Evolutionary conservation across 139 green algal genomes (phyloP), one percentile per base, ranked within the genome.

Genomic region (Picochlorum sp.): DNA sequence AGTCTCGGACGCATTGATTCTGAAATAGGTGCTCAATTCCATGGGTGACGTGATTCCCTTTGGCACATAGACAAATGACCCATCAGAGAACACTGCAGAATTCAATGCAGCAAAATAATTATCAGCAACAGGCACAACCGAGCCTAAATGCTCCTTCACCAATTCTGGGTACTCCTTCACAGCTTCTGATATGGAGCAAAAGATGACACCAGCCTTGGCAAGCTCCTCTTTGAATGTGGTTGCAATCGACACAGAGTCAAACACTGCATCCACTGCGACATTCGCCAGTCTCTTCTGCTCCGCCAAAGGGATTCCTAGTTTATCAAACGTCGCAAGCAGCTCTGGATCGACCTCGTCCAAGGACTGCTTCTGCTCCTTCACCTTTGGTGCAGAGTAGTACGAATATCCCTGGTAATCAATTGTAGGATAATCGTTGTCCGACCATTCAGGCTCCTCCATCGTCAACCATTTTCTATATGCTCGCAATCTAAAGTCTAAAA

Each of bases 21-120:
- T 78, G 79, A 99, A 99, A 83, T 99, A 99, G 2, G 94, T 99
- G 26, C 88, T 97, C 23, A 99, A 79, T 80, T 99, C 94, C 94
- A 99, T 99, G 15, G 94, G 94, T 45, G 74, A 93, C 21, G 78
- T 77, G 6, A 96, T 89, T 20, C 95, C 92, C 77, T 98, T 97
- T 56, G 94, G 94, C 34, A 99, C 87, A 72, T 94, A 99, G 34
- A 96, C 92, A 78, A 99, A 99, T 0, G 85, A 95, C 38, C 94
- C 94, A 72, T 99, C 94, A 13, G 77, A 89, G 73, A 99, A 99
- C 4, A 99, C 94, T 15, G 94, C 94, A 3, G 80, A 84, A 77
- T 99, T 99, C 8, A 99, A 81, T 5, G 94, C 94, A 4, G 94
- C 83, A 70, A 88, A 99, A 78, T 98, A 99, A 82, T 99, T 99